Conservation (phyloP, 108 stramenopile species). For the Nitzschia sp. region DNA sequence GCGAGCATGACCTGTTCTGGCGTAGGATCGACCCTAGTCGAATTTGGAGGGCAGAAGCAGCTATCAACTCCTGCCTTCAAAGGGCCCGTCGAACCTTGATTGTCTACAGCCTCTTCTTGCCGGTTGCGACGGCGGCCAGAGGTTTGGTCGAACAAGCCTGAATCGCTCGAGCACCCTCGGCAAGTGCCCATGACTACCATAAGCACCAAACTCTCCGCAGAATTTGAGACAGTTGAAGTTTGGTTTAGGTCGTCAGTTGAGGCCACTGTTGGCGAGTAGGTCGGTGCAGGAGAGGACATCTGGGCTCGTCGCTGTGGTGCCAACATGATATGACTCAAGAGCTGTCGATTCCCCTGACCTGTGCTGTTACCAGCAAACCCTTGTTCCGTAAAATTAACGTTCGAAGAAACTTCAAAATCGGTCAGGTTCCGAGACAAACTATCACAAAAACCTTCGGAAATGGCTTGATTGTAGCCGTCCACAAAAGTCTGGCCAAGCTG, state of each 20-base stretch:
- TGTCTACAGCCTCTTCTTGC: no score
- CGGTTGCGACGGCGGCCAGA: not conserved
- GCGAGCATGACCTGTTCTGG: not conserved
- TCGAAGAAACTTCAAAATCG: not conserved
- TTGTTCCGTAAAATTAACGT: not conserved
- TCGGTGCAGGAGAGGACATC: not conserved
- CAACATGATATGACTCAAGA: not conserved
- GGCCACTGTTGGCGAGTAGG: not conserved
- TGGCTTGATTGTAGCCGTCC: not conserved
- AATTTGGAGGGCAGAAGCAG: constrained; percentile 1
- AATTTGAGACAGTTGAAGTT: not conserved
- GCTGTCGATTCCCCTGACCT: no score
- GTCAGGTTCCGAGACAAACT: not conserved
- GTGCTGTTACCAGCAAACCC: no score
- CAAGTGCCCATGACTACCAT: not conserved
- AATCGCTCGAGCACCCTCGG: not conserved
- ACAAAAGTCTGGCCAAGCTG: not conserved
- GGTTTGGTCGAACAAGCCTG: not conserved
- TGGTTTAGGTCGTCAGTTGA: not conserved
- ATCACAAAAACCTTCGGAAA: not conserved
- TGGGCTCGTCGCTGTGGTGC: not conserved
- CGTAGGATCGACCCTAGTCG: not conserved
- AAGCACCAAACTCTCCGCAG: not conserved
- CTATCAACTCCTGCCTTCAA: not conserved
- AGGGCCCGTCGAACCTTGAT: no score